Base-by-base conservation (phyloP, 352 stramenopile species). In the Peronosclerospora sorghi region DNA sequence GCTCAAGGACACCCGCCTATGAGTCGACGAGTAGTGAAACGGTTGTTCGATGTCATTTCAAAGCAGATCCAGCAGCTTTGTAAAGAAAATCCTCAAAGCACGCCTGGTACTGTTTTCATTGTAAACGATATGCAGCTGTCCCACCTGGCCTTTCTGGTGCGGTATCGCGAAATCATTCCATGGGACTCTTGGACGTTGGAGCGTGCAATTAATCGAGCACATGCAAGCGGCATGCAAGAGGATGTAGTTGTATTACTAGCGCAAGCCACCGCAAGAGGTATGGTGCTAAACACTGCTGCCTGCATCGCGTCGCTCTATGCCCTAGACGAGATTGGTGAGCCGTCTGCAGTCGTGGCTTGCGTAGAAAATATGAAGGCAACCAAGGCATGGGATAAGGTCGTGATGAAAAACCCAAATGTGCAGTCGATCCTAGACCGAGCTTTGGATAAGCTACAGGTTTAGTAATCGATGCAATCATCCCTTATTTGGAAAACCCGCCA, bases 31-130 rank as follows among this genome's bases (percentile, higher is more conserved):
- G 54, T 72, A 8, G 38, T 67, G 4, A 56, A 75, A 32, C 66
- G 68, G 5, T 66, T 83, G 21, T 79, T 83, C 24, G 67, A 86
- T 19, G 51, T 77, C 26, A 68, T 83, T 8, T 75, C 65, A 7
- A 61, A 65, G 35, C 70, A 83, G 19, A 58, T 83, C 18, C 51
- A 65, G 46, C 49, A 54, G 17, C 45, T 80, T 17, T 51, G 50
- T n/a, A 46, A 57, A 4, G 32, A 59, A 19, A 38, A 18, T 2
- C 42, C 46, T 8, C 39, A 42, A 19, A n/a, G 28, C 17, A 41
- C 37, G 14, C 45, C 29, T 15, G 41, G 35, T 15, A 56, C 52
- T 28, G 48, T 45, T 20, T 68, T 72, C 24, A 48, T 73, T 13
- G 55, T 77, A 13, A 52, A 77, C 4, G 72, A 52, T 17, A 48